Evolutionary conservation across 2,329 filamentous ascomycete genomes (phyloP), one percentile per base, ranked within the genome.

Genomic region (Sodiomyces alkalinus): DNA sequence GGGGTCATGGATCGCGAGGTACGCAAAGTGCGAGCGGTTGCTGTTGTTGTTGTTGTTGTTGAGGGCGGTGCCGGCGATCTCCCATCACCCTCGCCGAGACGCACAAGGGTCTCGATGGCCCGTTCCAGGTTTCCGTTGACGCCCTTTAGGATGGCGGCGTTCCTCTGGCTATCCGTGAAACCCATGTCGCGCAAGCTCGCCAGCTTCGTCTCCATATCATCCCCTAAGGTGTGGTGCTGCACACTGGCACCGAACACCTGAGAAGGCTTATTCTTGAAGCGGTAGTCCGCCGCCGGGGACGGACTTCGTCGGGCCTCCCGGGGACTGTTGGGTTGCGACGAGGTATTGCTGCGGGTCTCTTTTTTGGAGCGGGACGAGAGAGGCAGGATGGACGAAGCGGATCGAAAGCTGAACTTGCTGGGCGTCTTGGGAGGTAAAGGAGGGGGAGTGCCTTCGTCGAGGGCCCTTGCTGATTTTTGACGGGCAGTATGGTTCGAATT

Each of bases 181-280:
- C 90, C 90, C 85, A 96, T 92, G 32, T 94, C 85, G 31, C 74
- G 70, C 32, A 98, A 56, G 29, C 72, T 74, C 3, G 63, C 61
- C 47, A 96, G 53, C 49, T 96, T 96, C 27, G 67, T 63, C 23
- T 92, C 82, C 30, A 75, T 64, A 33, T 74, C 73, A 39, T 79
- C 63, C 26, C 47, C 39, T 6, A 4, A n/a, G 14, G 44, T 53
- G 28, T 64, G 60, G 25, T 58, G 53, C 21, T 64, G 67, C 16
- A 90, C 60, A 26, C 69, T 74, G 8, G 74, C 71, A 4, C 80
- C 80, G 47, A 87, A 82, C 7, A 69, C 53, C 36, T 66, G 66
- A 7, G 78, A 79, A 5, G 72, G 62, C 46, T 81, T 85, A 46
- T 68, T 78, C 17, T 58, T 54, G 18, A 56, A 52, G 27, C 52